Conservation (phyloP, 805 yeast genomes). For the Pichia exigua region DNA sequence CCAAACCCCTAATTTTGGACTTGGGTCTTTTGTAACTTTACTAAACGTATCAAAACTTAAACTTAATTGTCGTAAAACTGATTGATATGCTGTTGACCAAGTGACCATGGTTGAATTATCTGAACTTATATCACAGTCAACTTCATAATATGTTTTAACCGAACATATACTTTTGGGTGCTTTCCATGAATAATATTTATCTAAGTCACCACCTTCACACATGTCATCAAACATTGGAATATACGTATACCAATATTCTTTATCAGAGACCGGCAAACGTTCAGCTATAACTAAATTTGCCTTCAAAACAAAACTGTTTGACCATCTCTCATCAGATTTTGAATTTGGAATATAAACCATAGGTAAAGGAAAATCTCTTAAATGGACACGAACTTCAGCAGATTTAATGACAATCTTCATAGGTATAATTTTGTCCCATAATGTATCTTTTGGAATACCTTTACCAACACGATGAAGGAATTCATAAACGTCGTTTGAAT, state of each 20-base stretch:
- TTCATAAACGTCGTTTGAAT: constrained; percentile 39
- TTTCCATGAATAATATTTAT: constrained; percentile 43
- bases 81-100: constrained; percentile 82
- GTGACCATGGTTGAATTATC: constrained; percentile 54
- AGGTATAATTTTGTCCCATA: constrained; percentile 65
- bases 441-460: constrained; percentile 67
- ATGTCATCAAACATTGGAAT: constrained; percentile 53
- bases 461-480: constrained; percentile 70
- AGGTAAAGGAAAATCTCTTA: constrained; percentile 86
- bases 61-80: constrained; percentile 76
- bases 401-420: constrained; percentile 46
- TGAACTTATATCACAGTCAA: constrained; percentile 49
- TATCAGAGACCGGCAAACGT: constrained; percentile 40
- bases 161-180: constrained; percentile 74
- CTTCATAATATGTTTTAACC: constrained; percentile 60
- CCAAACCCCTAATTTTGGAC: constrained; percentile 85
- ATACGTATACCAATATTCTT: constrained; percentile 49
- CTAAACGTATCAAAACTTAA: constrained; percentile 73
- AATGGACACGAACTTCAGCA: constrained; percentile 56
- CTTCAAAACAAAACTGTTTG: constrained; percentile 15
- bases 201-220: constrained; percentile 26
- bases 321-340: constrained; percentile 2
- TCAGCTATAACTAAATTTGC: constrained; percentile 73
- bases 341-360: constrained; percentile 57
- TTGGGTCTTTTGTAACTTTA: constrained; percentile 85